These are phyloP conservation scores for Lycium ferocissimum DNA, from an alignment of 257 asterid species.

Conservation along the genomic window DNA sequence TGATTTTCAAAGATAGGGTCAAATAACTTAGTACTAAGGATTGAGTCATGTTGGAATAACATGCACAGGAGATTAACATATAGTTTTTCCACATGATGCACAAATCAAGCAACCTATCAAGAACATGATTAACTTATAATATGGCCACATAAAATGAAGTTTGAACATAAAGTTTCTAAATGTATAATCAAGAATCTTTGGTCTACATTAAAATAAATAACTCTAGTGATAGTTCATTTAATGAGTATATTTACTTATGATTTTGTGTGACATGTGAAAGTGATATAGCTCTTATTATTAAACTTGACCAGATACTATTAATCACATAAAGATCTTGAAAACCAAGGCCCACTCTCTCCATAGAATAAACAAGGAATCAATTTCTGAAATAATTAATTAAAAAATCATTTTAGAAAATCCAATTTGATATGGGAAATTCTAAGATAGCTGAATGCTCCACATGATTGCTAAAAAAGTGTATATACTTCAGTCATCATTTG, in stretches of 20 bases:
- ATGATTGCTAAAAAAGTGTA: conserved; percentile 56
- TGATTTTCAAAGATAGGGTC: conserved; percentile 18
- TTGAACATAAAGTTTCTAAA: not conserved
- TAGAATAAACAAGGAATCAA: not conserved
- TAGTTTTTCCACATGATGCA: conserved; percentile 18
- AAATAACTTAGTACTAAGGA: conserved; percentile 20
- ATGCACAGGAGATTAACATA: conserved; percentile 11
- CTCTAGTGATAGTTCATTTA: not conserved
- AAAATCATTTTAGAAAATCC: not conserved
- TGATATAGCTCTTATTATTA: not conserved
- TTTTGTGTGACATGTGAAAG: conserved; percentile 22
- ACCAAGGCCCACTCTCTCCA: conserved; percentile 1
- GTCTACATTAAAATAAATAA: not conserved
- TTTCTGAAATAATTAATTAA: not conserved
- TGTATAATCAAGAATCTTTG: not conserved
- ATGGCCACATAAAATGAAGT: conserved; percentile 8
- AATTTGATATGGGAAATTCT: conserved; percentile 22
- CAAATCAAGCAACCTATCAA: not conserved
- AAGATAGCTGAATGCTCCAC: conserved; percentile 37
- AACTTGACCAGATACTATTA: conserved; percentile 31
- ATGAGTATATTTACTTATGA: conserved; percentile 11
- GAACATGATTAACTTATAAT: conserved; percentile 25
- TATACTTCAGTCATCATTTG: conserved; percentile 49
- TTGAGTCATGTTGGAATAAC: conserved; percentile 28
- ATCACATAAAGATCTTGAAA: conserved; percentile 5